Conservation (phyloP, 2,329 filamentous ascomycete species). For the Trichoderma hamatum region DNA sequence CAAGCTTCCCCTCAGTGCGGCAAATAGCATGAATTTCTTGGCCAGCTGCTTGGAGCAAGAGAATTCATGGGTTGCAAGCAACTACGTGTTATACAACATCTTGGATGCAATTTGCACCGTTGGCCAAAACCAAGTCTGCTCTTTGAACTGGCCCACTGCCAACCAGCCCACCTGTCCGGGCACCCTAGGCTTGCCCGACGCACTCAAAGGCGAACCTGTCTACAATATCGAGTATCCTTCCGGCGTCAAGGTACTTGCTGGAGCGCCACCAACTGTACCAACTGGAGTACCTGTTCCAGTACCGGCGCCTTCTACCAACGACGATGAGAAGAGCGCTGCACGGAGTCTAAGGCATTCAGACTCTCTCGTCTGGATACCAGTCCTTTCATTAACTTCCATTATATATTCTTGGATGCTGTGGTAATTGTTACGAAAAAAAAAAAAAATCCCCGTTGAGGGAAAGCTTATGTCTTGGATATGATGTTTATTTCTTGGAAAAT, state of each 20-base stretch:
- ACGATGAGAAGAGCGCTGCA: not conserved
- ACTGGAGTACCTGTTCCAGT: slow-evolving; percentile 13
- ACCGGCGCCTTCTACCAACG: not conserved
- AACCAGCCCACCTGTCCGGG: slow-evolving; percentile 52
- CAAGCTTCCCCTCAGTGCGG: slow-evolving; percentile 49
- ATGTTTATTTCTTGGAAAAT: slow-evolving; percentile 25
- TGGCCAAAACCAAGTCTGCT: slow-evolving; percentile 52
- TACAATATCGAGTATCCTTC: slow-evolving; percentile 53
- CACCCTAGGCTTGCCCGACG: slow-evolving; percentile 43
- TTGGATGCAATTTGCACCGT: slow-evolving; percentile 51
- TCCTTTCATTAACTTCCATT: slow-evolving; percentile 9
- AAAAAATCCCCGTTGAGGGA: not conserved
- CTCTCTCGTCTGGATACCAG: not conserved
- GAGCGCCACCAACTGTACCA: slow-evolving; percentile 12
- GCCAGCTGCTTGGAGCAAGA: slow-evolving; percentile 46
- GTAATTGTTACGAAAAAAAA: slow-evolving; percentile 7
- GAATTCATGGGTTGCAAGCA: slow-evolving; percentile 51
- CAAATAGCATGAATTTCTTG: slow-evolving; percentile 59
- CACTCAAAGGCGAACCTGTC: slow-evolving; percentile 45
- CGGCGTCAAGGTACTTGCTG: slow-evolving; percentile 46
- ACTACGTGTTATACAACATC: slow-evolving; percentile 56
- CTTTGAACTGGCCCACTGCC: slow-evolving; percentile 45
- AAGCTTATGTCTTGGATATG: slow-evolving; percentile 24
- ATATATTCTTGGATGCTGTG: slow-evolving; percentile 11
- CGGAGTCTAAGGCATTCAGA: not conserved